Percentiles rank a stretch among this genome's conserved stretches.
phyloP scores from a whole-genome alignment of 805 yeast species.

The Danielia oregonensis region DNA sequence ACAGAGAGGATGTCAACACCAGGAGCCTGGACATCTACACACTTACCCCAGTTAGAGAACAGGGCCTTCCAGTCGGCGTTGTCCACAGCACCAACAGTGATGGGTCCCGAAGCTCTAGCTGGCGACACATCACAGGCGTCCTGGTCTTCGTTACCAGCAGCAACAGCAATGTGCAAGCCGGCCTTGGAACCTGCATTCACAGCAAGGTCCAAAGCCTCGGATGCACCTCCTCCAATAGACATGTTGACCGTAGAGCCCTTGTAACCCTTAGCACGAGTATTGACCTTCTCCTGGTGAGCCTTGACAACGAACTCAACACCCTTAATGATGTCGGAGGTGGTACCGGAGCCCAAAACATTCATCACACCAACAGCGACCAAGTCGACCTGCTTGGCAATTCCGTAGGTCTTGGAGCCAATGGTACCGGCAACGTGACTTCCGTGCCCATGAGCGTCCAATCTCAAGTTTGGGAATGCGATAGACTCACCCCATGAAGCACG shows the following conservation, averaged over 20 bases:
- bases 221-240: slow-evolving; percentile 93
- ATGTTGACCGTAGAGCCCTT: slow-evolving; percentile 88
- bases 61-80: slow-evolving; percentile 86
- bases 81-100: slow-evolving; percentile 95
- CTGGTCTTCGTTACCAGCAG: slow-evolving; percentile 92
- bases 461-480: slow-evolving; percentile 56
- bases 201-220: slow-evolving; percentile 82
- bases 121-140: slow-evolving; percentile 94
- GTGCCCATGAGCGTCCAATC: slow-evolving; percentile 84
- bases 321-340: slow-evolving; percentile 78
- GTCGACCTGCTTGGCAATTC: slow-evolving; percentile 79
- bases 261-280: slow-evolving; percentile 56
- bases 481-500: slow-evolving; percentile 88
- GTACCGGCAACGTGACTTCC: slow-evolving; percentile 99
- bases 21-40: slow-evolving; percentile 97
- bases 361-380: slow-evolving; percentile 82
- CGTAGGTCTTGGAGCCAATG: slow-evolving; percentile 73
- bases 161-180: slow-evolving; percentile 90
- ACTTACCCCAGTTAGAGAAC: slow-evolving; percentile 92
- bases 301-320: slow-evolving; percentile 85
- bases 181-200: slow-evolving; percentile 86
- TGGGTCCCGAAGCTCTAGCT: slow-evolving; percentile 77
- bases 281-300: slow-evolving; percentile 54
- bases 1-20: slow-evolving; percentile 80
- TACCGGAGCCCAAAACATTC: slow-evolving; percentile 77